Evolutionary conservation across 2,329 filamentous ascomycete genomes (phyloP).

Genomic region (Xylaria sp.): DNA sequence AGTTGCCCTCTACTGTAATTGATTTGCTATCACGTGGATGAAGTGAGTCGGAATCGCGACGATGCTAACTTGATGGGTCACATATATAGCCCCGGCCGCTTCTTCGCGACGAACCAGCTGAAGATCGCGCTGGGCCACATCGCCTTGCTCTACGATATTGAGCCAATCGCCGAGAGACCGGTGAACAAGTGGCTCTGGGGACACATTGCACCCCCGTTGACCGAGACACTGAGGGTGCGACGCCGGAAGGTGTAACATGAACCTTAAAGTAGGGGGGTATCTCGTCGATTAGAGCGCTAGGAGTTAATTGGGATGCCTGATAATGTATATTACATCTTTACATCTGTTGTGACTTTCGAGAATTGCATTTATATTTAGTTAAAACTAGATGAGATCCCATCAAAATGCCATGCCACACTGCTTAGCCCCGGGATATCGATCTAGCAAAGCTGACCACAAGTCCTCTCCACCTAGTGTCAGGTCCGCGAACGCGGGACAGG

Average conservation of each 20-base stretch:
- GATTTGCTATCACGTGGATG: neutral
- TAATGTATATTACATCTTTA: neutral
- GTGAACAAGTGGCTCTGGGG: constrained; percentile 48
- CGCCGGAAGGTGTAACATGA: constrained; percentile 27
- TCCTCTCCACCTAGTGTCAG: constrained; percentile 44
- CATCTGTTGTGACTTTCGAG: neutral
- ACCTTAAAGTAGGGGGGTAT: too few species aligned
- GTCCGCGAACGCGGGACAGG: constrained; percentile 49
- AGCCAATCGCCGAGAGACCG: constrained; percentile 45
- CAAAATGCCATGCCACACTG: constrained; percentile 36
- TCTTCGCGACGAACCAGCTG: constrained; percentile 55
- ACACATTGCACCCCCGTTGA: constrained; percentile 47
- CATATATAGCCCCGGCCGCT: constrained; percentile 50
- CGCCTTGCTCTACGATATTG: constrained; percentile 52
- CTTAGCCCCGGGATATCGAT: constrained; percentile 39
- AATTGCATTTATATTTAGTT: neutral
- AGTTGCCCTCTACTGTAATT: constrained; percentile 25
- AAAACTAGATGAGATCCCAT: neutral
- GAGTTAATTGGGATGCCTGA: neutral
- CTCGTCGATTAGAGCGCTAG: neutral
- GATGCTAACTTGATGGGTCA: neutral
- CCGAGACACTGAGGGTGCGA: constrained; percentile 42
- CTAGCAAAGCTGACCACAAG: constrained; percentile 32
- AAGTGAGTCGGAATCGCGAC: neutral
- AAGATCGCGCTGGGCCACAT: constrained; percentile 53